phyloP scores from a whole-genome alignment of 805 yeast genomes.

The Starmera amethionina region DNA sequence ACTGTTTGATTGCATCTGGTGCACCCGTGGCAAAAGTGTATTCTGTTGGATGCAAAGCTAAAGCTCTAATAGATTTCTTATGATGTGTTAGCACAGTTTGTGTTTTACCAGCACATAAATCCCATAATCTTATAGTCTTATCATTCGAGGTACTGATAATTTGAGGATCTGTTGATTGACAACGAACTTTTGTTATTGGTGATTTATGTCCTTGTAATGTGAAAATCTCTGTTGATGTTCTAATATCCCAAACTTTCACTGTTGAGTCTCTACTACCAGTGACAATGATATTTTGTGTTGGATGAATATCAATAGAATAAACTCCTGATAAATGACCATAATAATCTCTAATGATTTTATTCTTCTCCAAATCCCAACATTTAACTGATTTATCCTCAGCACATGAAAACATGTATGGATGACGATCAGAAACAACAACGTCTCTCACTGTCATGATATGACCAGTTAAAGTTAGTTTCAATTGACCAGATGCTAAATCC shows the following conservation, averaged over 20 bases:
- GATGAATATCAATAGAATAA: conserved; percentile 76
- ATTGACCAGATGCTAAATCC: conserved; percentile 67
- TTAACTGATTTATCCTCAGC: conserved; percentile 89
- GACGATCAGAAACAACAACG: conserved; percentile 57
- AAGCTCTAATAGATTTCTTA: conserved; percentile 66
- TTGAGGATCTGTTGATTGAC: conserved; percentile 77
- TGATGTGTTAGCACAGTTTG: conserved; percentile 75
- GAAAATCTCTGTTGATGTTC: conserved; percentile 67
- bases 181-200: conserved; percentile 58
- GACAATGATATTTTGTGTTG: conserved; percentile 71
- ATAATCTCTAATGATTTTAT: conserved; percentile 72
- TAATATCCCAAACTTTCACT: conserved; percentile 87
- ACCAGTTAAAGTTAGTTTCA: conserved; percentile 76
- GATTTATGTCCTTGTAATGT: conserved; percentile 74
- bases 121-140: conserved; percentile 84
- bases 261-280: conserved; percentile 88
- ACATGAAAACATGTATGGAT: conserved; percentile 84
- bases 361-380: conserved; percentile 94
- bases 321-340: conserved; percentile 94
- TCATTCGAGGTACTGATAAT: conserved; percentile 77
- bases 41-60: conserved; percentile 60
- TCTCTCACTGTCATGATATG: conserved; percentile 87
- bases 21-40: conserved; percentile 74
- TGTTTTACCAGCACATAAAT: conserved; percentile 69
- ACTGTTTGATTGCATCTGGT: conserved; percentile 72